Base-by-base conservation (phyloP, 2,329 filamentous ascomycete genomes). In the Ciborinia camelliae region DNA sequence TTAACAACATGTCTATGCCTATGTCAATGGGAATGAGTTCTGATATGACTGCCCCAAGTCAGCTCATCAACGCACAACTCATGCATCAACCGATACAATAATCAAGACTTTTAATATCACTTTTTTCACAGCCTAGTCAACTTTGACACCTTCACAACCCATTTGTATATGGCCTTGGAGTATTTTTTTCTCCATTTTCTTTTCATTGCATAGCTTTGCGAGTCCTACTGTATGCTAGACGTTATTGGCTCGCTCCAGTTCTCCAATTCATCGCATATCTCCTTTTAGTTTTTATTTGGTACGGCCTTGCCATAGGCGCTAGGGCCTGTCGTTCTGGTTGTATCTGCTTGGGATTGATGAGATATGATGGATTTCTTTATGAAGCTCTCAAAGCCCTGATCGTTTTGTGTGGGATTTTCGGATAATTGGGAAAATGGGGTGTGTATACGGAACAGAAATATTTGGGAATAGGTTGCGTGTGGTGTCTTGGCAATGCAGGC, bases 41-140 rank as follows among this genome's bases (percentile, higher is more conserved):
- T 39, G 71, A 71, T 58, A 76, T 77, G 72, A 73, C 75, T 28
- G 74, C 75, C 26, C 75, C 75, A 1, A 77, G 73, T 68, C 75
- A 77, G 66, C 71, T 77, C 59, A 75, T 77, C 63, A 69, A 70
- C 52, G 66, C 70, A 26, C 75, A 75, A 55, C 64, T 77, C 67
- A 73, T 77, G 68, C 74, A 76, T 63, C 75, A 77, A 59, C 66
- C 70, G 43, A 74, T 74, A 69, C 20, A 37, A 26, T n/a, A n/a
- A n/a, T n/a, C n/a, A 53, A 61, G 28, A 4, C 43, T 41, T 30
- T 50, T 32, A 20, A 50, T 7, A 8, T 51, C 53, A 32, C 7
- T 41, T 54, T 53, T 15, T 35, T 59, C 62, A 59, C 53, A 32
- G 51, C 35, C 43, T 28, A 43, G 62, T 63, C 62, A 26, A 57